Percentiles rank a stretch among this genome's conserved stretches.
Conservation (phyloP, 2,329 filamentous ascomycete genomes). For the Neonectria neomacrospora region DNA sequence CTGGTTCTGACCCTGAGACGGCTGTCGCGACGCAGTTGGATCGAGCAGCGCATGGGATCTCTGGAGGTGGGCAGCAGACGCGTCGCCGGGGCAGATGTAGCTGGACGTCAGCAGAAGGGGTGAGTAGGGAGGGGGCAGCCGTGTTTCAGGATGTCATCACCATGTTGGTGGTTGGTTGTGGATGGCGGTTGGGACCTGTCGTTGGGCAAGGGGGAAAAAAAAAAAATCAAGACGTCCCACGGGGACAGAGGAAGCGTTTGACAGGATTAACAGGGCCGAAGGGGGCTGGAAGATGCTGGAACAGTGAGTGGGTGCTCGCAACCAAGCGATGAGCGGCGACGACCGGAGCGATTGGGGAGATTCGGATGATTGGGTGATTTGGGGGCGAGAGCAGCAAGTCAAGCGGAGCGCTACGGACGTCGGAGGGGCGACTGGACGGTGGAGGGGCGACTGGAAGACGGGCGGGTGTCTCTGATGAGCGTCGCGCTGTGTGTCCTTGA, state of each 20-base stretch:
- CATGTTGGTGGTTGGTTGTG: slow-evolving; percentile 38
- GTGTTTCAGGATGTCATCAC: slow-evolving; percentile 44
- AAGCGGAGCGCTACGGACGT: slow-evolving; percentile 4
- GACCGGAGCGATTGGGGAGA: slow-evolving; percentile 37
- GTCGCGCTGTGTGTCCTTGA: slow-evolving; percentile 4
- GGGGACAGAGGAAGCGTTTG: slow-evolving; percentile 42
- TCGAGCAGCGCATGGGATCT: slow-evolving; percentile 14
- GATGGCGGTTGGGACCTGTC: slow-evolving; percentile 35
- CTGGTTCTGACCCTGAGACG: slow-evolving; percentile 36
- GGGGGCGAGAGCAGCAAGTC: slow-evolving; percentile 26
- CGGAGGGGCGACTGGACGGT: slow-evolving; percentile 10
- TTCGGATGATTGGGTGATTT: slow-evolving; percentile 32
- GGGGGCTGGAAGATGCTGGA: slow-evolving; percentile 36
- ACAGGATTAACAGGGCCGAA: slow-evolving; percentile 43
- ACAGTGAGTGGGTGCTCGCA: slow-evolving; percentile 38
- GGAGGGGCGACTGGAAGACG: slow-evolving; percentile 31
- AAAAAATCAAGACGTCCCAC: slow-evolving; percentile 32
- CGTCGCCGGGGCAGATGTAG: slow-evolving; percentile 32
- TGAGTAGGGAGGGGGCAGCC: slow-evolving; percentile 42
- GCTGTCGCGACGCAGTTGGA: slow-evolving; percentile 32
- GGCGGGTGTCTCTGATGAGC: slow-evolving; percentile 14
- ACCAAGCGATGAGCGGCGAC: slow-evolving; percentile 23
- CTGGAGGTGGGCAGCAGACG: slow-evolving; percentile 27
- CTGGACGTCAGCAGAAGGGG: slow-evolving; percentile 37
- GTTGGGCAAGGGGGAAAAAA: slow-evolving; percentile 1